phyloP scores from a whole-genome alignment of 306 rosid genomes.

The Cucumis hystrix region DNA sequence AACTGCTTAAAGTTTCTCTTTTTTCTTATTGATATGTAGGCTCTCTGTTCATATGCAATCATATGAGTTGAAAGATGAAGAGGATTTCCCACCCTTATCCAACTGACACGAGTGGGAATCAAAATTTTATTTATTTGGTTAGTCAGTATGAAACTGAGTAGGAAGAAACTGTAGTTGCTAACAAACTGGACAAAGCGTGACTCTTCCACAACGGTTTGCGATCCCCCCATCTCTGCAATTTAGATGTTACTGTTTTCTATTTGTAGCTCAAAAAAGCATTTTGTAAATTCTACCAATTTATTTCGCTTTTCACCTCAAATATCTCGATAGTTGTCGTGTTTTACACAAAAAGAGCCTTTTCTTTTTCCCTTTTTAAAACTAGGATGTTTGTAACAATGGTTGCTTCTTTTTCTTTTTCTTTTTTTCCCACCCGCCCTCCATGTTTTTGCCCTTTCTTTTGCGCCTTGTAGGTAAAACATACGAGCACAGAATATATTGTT shows the following conservation, averaged over 20 bases:
- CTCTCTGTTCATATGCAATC: slow-evolving; percentile 20
- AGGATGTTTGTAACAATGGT: slow-evolving; percentile 10
- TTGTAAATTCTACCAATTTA: slow-evolving; percentile 14
- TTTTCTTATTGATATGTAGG: slow-evolving; percentile 27
- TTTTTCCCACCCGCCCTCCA: background rate
- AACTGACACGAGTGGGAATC: slow-evolving; percentile 8
- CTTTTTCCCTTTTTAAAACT: background rate
- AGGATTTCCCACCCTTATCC: slow-evolving; percentile 46
- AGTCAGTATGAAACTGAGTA: slow-evolving; percentile 10
- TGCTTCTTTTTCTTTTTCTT: background rate
- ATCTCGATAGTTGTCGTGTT: slow-evolving; percentile 6
- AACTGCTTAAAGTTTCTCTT: background rate
- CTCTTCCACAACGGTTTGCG: slow-evolving; percentile 3
- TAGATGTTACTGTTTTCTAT: slow-evolving; percentile 6
- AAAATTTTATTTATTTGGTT: slow-evolving; percentile 1
- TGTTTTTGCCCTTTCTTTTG: slow-evolving; percentile 11
- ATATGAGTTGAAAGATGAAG: slow-evolving; percentile 42
- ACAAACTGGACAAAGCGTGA: slow-evolving; percentile 11
- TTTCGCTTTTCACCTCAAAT: background rate
- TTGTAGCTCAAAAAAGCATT: slow-evolving; percentile 11
- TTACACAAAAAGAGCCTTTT: background rate
- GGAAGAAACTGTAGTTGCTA: slow-evolving; percentile 19
- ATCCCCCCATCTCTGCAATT: slow-evolving; percentile 12
- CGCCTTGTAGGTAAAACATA: slow-evolving; percentile 10
- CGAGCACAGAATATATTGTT: slow-evolving; percentile 9